These are phyloP conservation scores for Candida andamanensis DNA, from an alignment of 805 yeast species.

Conservation along the genomic window DNA sequence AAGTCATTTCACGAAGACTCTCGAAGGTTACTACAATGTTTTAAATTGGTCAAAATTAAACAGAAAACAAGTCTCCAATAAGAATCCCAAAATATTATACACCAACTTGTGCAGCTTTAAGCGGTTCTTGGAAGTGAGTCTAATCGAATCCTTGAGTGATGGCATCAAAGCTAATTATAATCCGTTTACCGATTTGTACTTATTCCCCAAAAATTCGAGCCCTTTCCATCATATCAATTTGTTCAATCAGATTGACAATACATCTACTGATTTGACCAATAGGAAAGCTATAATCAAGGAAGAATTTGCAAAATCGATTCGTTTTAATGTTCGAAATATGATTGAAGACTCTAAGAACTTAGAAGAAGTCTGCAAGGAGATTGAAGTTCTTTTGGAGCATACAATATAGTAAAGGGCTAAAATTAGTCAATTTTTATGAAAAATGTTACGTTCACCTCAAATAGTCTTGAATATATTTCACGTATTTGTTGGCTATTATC, in stretches of 20 bases:
- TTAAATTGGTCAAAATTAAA: conserved; percentile 64
- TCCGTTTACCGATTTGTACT: conserved; percentile 46
- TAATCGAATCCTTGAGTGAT: conserved; percentile 15
- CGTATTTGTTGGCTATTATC: too few relatives aligned
- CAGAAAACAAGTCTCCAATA: conserved; percentile 27
- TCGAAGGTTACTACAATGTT: conserved; percentile 62
- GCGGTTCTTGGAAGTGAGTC: conserved; percentile 42
- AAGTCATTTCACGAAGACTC: conserved; percentile 62
- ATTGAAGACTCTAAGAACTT: too few relatives aligned
- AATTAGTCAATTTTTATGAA: too few relatives aligned
- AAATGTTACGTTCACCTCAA: too few relatives aligned
- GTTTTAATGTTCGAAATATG: background rate
- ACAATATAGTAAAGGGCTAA: too few relatives aligned
- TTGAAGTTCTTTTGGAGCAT: too few relatives aligned
- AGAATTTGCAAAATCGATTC: conserved; percentile 1
- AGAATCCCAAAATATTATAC: conserved; percentile 30
- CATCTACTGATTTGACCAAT: conserved; percentile 11
- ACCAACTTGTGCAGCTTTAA: conserved; percentile 37
- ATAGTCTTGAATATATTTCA: too few relatives aligned
- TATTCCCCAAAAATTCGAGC: conserved; percentile 52
- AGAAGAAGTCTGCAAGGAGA: too few relatives aligned
- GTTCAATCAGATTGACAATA: conserved; percentile 36
- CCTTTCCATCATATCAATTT: conserved; percentile 63
- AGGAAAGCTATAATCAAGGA: conserved; percentile 12
- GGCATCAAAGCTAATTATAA: conserved; percentile 27